Base-by-base conservation (phyloP, 2,329 filamentous ascomycete genomes). In the Diaporthe sp. region DNA sequence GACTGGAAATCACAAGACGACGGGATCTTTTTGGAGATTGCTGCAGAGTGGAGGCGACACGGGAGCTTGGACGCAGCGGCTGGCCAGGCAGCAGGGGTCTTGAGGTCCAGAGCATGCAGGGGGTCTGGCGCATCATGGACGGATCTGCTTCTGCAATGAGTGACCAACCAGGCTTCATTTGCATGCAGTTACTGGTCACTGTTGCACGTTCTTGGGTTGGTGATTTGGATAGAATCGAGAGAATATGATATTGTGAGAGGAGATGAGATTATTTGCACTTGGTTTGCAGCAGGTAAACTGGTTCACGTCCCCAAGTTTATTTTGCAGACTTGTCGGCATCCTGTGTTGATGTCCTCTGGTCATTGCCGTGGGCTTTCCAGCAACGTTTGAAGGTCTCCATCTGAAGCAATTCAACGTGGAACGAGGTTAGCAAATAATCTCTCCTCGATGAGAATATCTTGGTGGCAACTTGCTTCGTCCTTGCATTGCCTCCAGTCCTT, bases 401-500 rank as follows among this genome's bases (percentile, higher is more conserved):
- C 96, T 98, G 65, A 12, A 70, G 49, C n/a, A 37, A 15, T 65
- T 9, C 71, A 53, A 42, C 31, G 25, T 60, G n/a, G 74, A 39
- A 25, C 34, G 13, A 72, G 61, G 53, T 74, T 67, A 77, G 73
- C 44, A 67, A 31, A 13, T 31, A n/a, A 17, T 13, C 28, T 71
- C 44, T 28, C 31, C 57, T 13, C 1, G 8, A 5, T 15, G 4
- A 53, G 19, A 25, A 42, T 19, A 34, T 1, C 6, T 0, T n/a
- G 12, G 3, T 10, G 34, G 12, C 7, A 46, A 86, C 94, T 87
- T 84, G 98, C 96, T 91, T 98, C 96, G 79, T 92, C 89, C 82
- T 94, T 94, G 85, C 97, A 99, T 75, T 90, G 89, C 79, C 97
- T 90, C 96, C 97, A 99, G 83, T 99, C 97, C 83, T 96, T 98